Conservation (phyloP, 2,329 filamentous ascomycete genomes). For the Phaeosphaeriaceae sp. region DNA sequence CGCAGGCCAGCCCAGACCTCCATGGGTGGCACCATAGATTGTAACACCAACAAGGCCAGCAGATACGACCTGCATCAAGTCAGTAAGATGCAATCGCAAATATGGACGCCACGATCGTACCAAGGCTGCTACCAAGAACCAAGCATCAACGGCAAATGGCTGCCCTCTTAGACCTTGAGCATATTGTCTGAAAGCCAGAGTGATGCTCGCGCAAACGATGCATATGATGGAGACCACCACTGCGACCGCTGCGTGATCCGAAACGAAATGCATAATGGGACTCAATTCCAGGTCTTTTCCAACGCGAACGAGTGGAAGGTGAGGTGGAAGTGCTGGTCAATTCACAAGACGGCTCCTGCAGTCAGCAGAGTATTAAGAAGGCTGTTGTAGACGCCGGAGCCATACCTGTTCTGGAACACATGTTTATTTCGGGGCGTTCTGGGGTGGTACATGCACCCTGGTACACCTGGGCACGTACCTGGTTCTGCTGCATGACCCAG, state of each 20-base stretch:
- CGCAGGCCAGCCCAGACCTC: not conserved
- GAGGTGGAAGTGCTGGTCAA: not conserved
- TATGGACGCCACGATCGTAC: not conserved
- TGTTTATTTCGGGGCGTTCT: too few relatives aligned
- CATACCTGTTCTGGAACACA: too few relatives aligned
- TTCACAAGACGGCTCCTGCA: not conserved
- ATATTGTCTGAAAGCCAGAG: not conserved
- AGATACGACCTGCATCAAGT: not conserved
- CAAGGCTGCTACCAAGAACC: not conserved
- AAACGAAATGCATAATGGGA: not conserved
- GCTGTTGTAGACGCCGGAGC: too few relatives aligned
- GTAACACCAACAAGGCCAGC: not conserved
- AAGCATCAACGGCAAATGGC: not conserved
- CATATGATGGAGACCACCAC: slow-evolving; percentile 1
- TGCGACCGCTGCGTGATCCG: not conserved
- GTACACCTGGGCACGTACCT: too few relatives aligned
- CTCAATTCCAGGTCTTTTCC: not conserved
- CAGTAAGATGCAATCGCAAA: not conserved
- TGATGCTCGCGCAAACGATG: not conserved
- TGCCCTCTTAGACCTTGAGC: not conserved
- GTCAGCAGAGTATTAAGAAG: too few relatives aligned
- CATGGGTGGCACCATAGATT: not conserved
- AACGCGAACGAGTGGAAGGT: too few relatives aligned
- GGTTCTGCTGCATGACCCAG: too few relatives aligned
- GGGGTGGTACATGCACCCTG: too few relatives aligned